These are phyloP conservation scores for Ophiocordyceps camponoti-saundersi DNA, from an alignment of 2,329 filamentous ascomycete genomes.

Conservation along the genomic window DNA sequence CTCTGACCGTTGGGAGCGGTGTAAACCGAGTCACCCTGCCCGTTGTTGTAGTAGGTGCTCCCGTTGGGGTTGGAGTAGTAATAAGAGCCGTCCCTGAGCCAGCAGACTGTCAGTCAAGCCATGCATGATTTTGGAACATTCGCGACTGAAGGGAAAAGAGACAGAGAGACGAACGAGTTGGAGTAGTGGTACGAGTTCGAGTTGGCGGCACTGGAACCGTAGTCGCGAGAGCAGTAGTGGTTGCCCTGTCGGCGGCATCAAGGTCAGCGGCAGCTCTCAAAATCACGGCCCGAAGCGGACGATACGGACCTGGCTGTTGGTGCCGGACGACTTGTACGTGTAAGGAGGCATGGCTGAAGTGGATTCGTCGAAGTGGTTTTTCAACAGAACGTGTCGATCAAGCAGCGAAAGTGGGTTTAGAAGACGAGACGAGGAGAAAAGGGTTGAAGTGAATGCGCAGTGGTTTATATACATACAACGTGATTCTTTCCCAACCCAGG, in stretches of 20 bases:
- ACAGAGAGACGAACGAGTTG: constrained; percentile 29
- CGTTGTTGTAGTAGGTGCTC: constrained; percentile 51
- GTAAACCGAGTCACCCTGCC: constrained; percentile 40
- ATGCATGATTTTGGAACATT: constrained; percentile 20
- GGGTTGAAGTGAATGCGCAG: neutral
- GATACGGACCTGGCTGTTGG: constrained; percentile 38
- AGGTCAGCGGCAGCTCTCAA: neutral
- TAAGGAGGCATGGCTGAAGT: constrained; percentile 14
- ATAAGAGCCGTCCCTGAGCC: constrained; percentile 43
- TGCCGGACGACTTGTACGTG: constrained; percentile 34
- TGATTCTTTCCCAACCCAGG: too few species aligned
- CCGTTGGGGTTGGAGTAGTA: constrained; percentile 57
- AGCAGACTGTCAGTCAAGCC: neutral
- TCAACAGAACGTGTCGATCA: neutral
- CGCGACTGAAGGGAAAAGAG: constrained; percentile 26
- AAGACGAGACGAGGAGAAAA: neutral
- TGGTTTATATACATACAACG: too few species aligned
- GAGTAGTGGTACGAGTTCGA: constrained; percentile 51
- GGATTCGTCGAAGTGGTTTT: neutral
- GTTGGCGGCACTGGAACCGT: constrained; percentile 36
- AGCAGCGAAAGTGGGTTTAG: neutral
- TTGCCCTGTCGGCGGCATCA: constrained; percentile 35
- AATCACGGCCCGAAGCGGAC: neutral
- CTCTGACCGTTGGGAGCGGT: constrained; percentile 31
- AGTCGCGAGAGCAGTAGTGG: constrained; percentile 49